phyloP scores from a whole-genome alignment of 2,329 filamentous ascomycete species.

The Pyricularia pennisetigena region DNA sequence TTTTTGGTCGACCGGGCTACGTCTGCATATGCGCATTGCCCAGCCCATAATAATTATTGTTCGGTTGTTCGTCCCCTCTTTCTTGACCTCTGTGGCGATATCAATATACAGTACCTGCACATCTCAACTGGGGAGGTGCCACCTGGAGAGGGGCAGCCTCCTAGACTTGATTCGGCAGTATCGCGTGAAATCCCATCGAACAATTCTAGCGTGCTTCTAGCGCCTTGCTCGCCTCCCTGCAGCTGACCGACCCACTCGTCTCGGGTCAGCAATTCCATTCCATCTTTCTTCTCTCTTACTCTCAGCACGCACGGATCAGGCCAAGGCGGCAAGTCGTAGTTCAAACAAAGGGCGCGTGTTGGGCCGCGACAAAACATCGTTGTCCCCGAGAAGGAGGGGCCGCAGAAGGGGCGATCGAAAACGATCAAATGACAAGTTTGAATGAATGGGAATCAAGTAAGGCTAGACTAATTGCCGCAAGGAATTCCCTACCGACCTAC shows the following conservation, averaged over 20 bases:
- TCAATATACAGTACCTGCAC: neutral
- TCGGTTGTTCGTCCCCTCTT: neutral
- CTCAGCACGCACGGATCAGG: neutral
- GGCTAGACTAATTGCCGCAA: neutral
- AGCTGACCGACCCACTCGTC: neutral
- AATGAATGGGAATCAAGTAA: neutral
- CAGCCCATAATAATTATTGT: neutral
- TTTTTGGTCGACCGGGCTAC: neutral
- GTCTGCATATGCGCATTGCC: neutral
- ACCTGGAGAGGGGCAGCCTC: neutral
- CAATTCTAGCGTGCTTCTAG: constrained; percentile 4
- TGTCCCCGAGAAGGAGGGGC: neutral
- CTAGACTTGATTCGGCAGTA: neutral
- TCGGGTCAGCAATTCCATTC: neutral
- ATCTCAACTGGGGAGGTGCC: neutral
- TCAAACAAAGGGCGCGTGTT: neutral
- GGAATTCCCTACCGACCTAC: neutral
- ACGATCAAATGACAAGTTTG: neutral
- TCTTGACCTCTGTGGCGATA: neutral
- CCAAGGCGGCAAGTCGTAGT: neutral
- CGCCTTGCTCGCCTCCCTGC: neutral
- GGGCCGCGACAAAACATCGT: neutral
- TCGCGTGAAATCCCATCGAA: neutral
- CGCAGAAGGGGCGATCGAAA: neutral
- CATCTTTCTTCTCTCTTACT: neutral